Percentiles rank a stretch among this genome's conserved stretches.
Evolutionary conservation across 139 green algal genomes (phyloP).

Genomic region (Volvox africanus): DNA sequence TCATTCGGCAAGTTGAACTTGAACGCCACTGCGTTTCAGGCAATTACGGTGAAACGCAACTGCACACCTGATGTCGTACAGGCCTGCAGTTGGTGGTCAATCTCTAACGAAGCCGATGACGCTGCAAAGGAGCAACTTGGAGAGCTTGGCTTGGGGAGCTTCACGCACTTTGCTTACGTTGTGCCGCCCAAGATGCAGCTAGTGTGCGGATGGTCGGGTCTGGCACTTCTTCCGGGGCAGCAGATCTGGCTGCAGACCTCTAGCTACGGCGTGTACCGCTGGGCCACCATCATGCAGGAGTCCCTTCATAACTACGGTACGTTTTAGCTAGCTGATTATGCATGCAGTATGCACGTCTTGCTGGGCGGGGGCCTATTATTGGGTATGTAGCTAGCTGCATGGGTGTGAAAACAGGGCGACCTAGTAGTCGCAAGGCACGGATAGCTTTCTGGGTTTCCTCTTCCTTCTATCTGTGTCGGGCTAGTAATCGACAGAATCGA

Average conservation of each 20-base stretch:
- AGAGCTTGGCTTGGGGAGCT: not conserved
- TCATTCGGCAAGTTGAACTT: slow-evolving; percentile 13
- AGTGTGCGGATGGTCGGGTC: not conserved
- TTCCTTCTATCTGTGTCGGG: too few relatives aligned
- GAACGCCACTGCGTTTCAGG: not conserved
- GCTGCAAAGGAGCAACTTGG: not conserved
- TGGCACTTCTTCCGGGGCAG: slow-evolving; percentile 23
- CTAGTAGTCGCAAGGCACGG: too few relatives aligned
- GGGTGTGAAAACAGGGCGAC: too few relatives aligned
- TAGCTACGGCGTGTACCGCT: not conserved
- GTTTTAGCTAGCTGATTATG: too few relatives aligned
- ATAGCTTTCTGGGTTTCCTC: too few relatives aligned
- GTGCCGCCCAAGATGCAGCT: not conserved
- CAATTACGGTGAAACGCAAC: not conserved
- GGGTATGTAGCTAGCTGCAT: too few relatives aligned
- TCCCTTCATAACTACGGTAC: slow-evolving; percentile 9
- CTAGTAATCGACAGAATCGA: too few relatives aligned
- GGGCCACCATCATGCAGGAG: slow-evolving; percentile 19
- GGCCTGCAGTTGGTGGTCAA: not conserved
- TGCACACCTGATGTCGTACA: not conserved
- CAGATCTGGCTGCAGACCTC: slow-evolving; percentile 35
- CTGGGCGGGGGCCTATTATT: too few relatives aligned
- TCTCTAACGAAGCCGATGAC: not conserved
- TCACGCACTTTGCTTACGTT: slow-evolving; percentile 21
- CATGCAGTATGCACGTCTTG: too few relatives aligned